Conservation (phyloP, 208 protist species). For the Strigomonas culicis region DNA sequence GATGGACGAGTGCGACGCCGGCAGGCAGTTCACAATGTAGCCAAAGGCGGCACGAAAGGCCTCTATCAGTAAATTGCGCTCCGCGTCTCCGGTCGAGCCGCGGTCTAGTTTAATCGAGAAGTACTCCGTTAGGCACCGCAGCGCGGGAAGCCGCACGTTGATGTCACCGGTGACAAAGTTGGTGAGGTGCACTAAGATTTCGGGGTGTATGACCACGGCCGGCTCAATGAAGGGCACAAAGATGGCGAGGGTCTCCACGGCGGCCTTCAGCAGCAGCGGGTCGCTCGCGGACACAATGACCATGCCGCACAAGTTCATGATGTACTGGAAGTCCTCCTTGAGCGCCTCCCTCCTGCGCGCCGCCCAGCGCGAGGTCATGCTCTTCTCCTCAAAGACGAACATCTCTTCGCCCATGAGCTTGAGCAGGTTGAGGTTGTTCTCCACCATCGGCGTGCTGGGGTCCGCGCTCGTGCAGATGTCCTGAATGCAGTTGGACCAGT, state of each 20-base stretch:
- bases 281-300: slow-evolving; percentile 48
- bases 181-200: slow-evolving; percentile 48
- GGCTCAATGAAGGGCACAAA: slow-evolving; percentile 89
- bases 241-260: slow-evolving; percentile 68
- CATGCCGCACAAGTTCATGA: slow-evolving; percentile 93
- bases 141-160: slow-evolving; percentile 35
- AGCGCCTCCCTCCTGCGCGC: slow-evolving; percentile 95
- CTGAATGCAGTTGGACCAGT: slow-evolving; percentile 97
- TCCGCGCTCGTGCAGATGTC: slow-evolving; percentile 95
- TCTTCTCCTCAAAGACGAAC: slow-evolving; percentile 97
- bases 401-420: slow-evolving; percentile 96
- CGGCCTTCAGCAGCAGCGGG: slow-evolving; percentile 47
- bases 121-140: slow-evolving; percentile 75
- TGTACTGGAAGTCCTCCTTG: slow-evolving; percentile 92
- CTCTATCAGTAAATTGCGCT: slow-evolving; percentile 51
- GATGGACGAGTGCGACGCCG: slow-evolving; percentile 62
- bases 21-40: slow-evolving; percentile 61
- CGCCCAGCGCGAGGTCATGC: slow-evolving; percentile 96
- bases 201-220: slow-evolving; percentile 59
- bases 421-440: slow-evolving; percentile 98
- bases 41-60: slow-evolving; percentile 67
- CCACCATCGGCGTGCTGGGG: slow-evolving; percentile 92
- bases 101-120: slow-evolving; percentile 34
- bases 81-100: slow-evolving; percentile 49
- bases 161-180: slow-evolving; percentile 36